Conservation (phyloP, 1,139 yeast species). For the Oligophagozyma castellii region DNA sequence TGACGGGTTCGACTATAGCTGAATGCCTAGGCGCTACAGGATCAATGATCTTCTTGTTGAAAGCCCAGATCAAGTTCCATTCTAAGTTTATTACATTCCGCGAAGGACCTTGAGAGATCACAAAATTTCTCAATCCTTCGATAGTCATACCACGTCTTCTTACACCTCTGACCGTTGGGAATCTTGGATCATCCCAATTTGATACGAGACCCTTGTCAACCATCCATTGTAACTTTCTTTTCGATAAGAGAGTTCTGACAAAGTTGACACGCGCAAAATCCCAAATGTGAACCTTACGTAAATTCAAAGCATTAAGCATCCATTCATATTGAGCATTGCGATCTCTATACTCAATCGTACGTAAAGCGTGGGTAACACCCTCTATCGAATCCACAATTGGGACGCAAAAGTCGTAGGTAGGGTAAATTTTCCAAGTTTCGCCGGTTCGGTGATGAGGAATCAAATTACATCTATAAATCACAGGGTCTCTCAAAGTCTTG, state of each 20-base stretch:
- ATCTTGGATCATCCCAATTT: slow-evolving; percentile 98
- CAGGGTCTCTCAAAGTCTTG: slow-evolving; percentile 95
- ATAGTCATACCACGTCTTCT: slow-evolving; percentile 99
- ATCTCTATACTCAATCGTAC: slow-evolving; percentile 96
- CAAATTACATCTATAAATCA: slow-evolving; percentile 86
- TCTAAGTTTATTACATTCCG: slow-evolving; percentile 90
- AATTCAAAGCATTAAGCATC: slow-evolving; percentile 67
- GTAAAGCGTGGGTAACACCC: slow-evolving; percentile 93
- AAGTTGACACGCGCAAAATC: slow-evolving; percentile 95
- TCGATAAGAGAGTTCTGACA: slow-evolving; percentile 82
- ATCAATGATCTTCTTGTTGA: slow-evolving; percentile 90
- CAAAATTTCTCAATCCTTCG: slow-evolving; percentile 87
- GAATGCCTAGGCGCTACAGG: slow-evolving; percentile 94
- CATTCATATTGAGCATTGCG: slow-evolving; percentile 96
- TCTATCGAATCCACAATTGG: slow-evolving; percentile 90
- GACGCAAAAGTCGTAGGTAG: slow-evolving; percentile 96
- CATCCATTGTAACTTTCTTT: slow-evolving; percentile 97
- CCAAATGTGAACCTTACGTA: slow-evolving; percentile 92
- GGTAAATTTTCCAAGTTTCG: slow-evolving; percentile 81
- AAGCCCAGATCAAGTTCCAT: slow-evolving; percentile 95
- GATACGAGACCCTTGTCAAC: slow-evolving; percentile 76
- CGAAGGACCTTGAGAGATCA: slow-evolving; percentile 92
- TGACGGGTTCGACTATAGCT: slow-evolving; percentile 59
- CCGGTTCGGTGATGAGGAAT: slow-evolving; percentile 98
- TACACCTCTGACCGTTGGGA: slow-evolving; percentile 98